These are phyloP conservation scores for Exophiala phaeomuriformis DNA, from an alignment of 2,329 filamentous ascomycete species.

Conservation along the genomic window DNA sequence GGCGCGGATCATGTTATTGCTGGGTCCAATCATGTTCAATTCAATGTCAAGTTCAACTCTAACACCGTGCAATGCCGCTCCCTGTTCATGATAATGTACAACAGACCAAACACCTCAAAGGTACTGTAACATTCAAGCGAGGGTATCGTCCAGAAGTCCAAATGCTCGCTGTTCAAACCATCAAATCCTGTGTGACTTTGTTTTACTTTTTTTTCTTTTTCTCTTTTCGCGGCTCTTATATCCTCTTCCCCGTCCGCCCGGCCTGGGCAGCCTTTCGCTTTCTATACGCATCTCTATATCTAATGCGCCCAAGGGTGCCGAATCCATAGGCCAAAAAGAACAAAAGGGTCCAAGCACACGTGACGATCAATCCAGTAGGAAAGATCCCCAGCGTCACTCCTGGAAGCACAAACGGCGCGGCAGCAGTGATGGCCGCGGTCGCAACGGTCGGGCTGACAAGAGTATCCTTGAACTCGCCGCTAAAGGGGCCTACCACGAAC, in stretches of 20 bases:
- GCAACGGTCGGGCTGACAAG: constrained; percentile 25
- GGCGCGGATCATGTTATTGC: too few species aligned
- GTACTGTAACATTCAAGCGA: constrained; percentile 1
- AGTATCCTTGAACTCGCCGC: constrained; percentile 17
- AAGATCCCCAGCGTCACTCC: constrained; percentile 31
- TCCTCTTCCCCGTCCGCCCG: constrained; percentile 20
- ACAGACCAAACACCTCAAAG: not conserved
- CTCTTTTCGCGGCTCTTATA: constrained; percentile 10
- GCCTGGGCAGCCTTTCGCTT: constrained; percentile 24
- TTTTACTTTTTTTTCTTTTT: not conserved
- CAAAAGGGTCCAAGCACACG: constrained; percentile 30
- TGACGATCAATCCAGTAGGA: constrained; percentile 32
- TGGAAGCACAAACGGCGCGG: constrained; percentile 31
- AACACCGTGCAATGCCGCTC: constrained; percentile 4
- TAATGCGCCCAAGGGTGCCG: constrained; percentile 32
- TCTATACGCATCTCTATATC: constrained; percentile 32
- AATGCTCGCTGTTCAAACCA: not conserved
- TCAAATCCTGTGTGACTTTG: not conserved
- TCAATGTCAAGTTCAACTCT: not conserved
- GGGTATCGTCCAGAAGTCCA: constrained; percentile 13
- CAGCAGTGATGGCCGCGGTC: constrained; percentile 25
- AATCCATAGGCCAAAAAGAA: constrained; percentile 31
- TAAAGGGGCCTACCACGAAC: constrained; percentile 34
- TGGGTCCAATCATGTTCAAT: too few species aligned
- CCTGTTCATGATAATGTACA: not conserved